Base-by-base conservation (phyloP, 352 stramenopile species). In the Blastocystis sp. region DNA sequence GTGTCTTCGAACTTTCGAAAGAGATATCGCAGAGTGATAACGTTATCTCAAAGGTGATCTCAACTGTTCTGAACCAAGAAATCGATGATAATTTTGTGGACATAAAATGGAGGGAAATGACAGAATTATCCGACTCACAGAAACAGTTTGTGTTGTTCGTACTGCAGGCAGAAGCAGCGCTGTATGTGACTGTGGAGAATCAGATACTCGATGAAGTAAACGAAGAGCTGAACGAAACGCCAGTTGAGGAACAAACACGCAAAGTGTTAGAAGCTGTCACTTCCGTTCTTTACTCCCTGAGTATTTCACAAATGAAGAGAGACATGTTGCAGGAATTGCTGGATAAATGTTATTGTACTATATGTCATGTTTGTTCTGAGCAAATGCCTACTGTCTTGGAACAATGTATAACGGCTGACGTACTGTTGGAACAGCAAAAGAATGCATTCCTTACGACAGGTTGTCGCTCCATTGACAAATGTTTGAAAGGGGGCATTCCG, bases 401-500 rank as follows among this genome's bases (percentile, higher is more conserved):
- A n/a, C 50, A 59, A 59, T 59, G 50, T 15, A n/a, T 55, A 34
- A 55, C 66, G 54, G 39, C 50, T 4, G 66, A 50, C 8, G 29
- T 26, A n/a, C 50, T 77, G 37, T n/a, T 77, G 29, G 29, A 56
- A 77, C 8, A 77, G 3, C 43, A 84, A 61, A 34, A 68, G 50
- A 55, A 8, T 20, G 37, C 37, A n/a, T 84, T 66, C 15, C 5
- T 84, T 5, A 84, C 73, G 4, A 69, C 73, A 13, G 73, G 73
- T 1, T 84, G 73, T 47, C 3, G 20, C 34, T 84, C 73, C 23
- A 84, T 84, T 84, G 73, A 84, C 55, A 56, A 45, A 11, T 84
- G 73, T 45, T 45, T 84, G 73, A 84, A 84, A 45, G 73, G 73
- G 29, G 73, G 73, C 15, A 55, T 84, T 54, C 29, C 55, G n/a